A percentile compares a stretch with the other conserved stretches of the same genome.
Evolutionary conservation across 148 eudicot genomes (phyloP).

Genomic region (Amaranthus cruentus): DNA sequence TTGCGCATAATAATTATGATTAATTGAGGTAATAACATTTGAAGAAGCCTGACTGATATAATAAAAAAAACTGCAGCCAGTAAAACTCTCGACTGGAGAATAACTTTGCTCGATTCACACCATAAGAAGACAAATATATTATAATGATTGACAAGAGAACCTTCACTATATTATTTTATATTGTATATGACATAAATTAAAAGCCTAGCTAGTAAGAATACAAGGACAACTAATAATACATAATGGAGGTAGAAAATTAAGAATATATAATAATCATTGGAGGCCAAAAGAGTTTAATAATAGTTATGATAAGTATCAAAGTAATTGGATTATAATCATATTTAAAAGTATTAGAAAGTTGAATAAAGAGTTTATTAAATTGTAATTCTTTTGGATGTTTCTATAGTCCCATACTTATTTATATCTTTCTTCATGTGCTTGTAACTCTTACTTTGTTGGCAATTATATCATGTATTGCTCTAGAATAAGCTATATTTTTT

Average conservation of each 20-base stretch:
- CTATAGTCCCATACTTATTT: constrained; percentile 18
- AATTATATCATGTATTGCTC: constrained; percentile 10
- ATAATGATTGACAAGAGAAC: constrained; percentile 15
- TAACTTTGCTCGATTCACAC: too few relatives aligned
- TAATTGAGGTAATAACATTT: too few relatives aligned
- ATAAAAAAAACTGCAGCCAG: too few relatives aligned
- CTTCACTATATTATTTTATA: constrained; percentile 17
- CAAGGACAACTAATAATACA: constrained; percentile 26
- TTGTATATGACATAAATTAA: neutral
- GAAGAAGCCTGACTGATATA: too few relatives aligned
- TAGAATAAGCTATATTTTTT: constrained; percentile 10
- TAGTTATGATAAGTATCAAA: constrained; percentile 14
- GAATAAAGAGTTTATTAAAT: constrained; percentile 14
- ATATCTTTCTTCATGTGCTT: constrained; percentile 17
- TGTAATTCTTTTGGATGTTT: constrained; percentile 26
- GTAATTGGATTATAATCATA: constrained; percentile 2
- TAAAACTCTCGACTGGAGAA: too few relatives aligned
- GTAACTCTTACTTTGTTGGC: constrained; percentile 10
- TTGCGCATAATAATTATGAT: too few relatives aligned
- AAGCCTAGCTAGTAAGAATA: constrained; percentile 16
- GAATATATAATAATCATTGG: constrained; percentile 18
- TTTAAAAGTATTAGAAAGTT: constrained; percentile 4
- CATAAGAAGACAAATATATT: constrained; percentile 6
- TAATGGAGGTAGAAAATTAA: constrained; percentile 17
- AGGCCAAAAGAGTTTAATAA: constrained; percentile 22